Base-by-base conservation (phyloP, 768 basidiomycete species). In the Naematelia aurantialba region DNA sequence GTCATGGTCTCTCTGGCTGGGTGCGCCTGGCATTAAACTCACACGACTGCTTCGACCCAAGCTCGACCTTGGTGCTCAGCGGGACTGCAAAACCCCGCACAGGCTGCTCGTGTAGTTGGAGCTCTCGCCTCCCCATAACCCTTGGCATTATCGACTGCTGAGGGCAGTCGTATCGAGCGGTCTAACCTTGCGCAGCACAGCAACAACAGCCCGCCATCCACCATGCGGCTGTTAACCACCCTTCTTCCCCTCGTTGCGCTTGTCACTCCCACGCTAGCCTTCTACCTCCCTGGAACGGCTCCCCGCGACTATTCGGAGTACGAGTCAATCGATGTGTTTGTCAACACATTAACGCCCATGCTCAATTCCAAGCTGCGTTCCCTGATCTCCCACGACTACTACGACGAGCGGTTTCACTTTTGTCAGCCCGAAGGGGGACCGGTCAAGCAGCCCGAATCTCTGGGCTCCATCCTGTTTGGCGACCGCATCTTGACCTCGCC, bases 391-490 rank as follows among this genome's bases (percentile, higher is more conserved):
- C 90, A 94, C 76, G 94, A 98, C 76, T 97, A 94, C 78, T 98
- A 97, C 77, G 84, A 92, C 70, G 50, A 87, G 1, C 81, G 81
- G 54, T 88, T 97, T 62, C 85, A 85, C 61, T 96, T 97, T 77
- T 98, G 94, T 72, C 72, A 83, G 58, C 94, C 94, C 24, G 78
- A 81, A 44, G 86, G 80, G 19, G 92, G 90, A 42, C 74, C 78
- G 0, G 63, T 73, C 55, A 73, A 72, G 59, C 73, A 78, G 60
- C 87, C 90, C 2, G 92, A 93, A 76, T 87, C 86, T 1, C 79
- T 97, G 25, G 94, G 94, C 4, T 89, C 89, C 17, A 92, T 97
- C 68, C 80, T 98, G n/a, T 96, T 96, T 66, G 94, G 94, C 14
- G 94, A 97, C 80, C 83, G 94, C 63, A 91, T 98, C 67, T 89